These are phyloP conservation scores for Abelmoschus esculentus DNA, from an alignment of 345 rosid genomes.

Conservation along the genomic window DNA sequence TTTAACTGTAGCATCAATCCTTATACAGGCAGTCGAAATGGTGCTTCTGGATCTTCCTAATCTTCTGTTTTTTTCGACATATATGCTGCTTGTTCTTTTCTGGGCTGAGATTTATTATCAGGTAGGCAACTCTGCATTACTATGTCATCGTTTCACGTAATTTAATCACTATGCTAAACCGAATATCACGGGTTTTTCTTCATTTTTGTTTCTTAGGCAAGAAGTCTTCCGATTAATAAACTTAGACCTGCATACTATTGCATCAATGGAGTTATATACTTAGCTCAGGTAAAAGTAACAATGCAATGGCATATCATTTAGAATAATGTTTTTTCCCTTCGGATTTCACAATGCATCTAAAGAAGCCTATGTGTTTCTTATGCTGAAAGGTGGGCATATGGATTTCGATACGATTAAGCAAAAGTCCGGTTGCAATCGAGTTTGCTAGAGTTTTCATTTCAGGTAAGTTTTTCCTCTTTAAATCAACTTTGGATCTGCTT, in stretches of 20 bases:
- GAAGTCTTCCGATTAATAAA: constrained; percentile 45
- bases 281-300: constrained; percentile 31
- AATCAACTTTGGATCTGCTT: too few relatives aligned
- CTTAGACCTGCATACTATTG: constrained; percentile 47
- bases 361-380: not conserved
- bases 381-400: constrained; percentile 37
- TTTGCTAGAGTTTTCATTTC: constrained; percentile 41
- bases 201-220: constrained; percentile 29
- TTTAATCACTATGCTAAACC: not conserved
- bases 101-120: constrained; percentile 89
- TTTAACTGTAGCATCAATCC: not conserved
- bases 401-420: constrained; percentile 31
- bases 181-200: not conserved
- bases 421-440: constrained; percentile 18
- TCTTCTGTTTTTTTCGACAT: constrained; percentile 70
- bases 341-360: not conserved
- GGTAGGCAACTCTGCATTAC: constrained; percentile 24
- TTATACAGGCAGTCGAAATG: constrained; percentile 34
- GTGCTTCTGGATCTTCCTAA: constrained; percentile 65
- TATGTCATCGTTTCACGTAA: too few relatives aligned
- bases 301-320: not conserved
- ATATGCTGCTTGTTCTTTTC: constrained; percentile 67
- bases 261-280: constrained; percentile 33
- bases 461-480: constrained; percentile 15
- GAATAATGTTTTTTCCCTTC: not conserved